Conservation (phyloP, 2,329 filamentous ascomycete species). For the Mycocentrospora acerina region DNA sequence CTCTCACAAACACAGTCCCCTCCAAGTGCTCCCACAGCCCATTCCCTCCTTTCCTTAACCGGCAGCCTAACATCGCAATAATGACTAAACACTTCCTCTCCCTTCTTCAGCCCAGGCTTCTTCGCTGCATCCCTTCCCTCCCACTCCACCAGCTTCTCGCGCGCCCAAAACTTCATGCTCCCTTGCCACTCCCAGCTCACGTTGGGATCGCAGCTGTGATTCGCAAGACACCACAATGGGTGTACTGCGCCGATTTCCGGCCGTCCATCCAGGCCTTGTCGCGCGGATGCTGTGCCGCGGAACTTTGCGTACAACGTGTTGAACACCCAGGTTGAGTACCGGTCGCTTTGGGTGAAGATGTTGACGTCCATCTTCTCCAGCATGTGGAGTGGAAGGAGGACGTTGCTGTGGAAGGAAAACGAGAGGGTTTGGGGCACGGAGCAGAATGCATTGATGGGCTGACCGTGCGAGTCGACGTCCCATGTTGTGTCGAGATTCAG, state of each 20-base stretch:
- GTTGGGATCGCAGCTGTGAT: constrained; percentile 95
- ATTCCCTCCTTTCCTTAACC: constrained; percentile 81
- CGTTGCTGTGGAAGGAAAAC: constrained; percentile 75
- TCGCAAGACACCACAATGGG: constrained; percentile 93
- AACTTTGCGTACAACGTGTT: constrained; percentile 95
- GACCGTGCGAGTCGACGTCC: constrained; percentile 15
- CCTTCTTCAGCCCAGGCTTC: constrained; percentile 66
- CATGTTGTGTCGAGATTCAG: constrained; percentile 25
- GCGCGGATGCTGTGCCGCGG: constrained; percentile 82
- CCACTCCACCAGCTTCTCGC: constrained; percentile 59
- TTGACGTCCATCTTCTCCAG: constrained; percentile 84
- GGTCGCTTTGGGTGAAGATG: constrained; percentile 59
- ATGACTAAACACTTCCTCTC: constrained; percentile 87
- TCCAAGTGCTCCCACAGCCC: constrained; percentile 83
- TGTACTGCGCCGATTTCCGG: constrained; percentile 93
- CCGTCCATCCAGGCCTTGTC: constrained; percentile 68
- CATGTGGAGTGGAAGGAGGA: constrained; percentile 73
- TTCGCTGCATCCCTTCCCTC: constrained; percentile 32
- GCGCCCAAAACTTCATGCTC: constrained; percentile 69
- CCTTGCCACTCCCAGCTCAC: constrained; percentile 93
- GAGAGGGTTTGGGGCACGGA: constrained; percentile 62
- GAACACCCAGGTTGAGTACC: constrained; percentile 77
- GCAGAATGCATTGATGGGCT: constrained; percentile 20
- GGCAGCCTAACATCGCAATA: constrained; percentile 85
- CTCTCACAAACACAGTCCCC: constrained; percentile 85